These are phyloP conservation scores for Suillus sp. DNA, from an alignment of 768 basidiomycete genomes.

Conservation along the genomic window DNA sequence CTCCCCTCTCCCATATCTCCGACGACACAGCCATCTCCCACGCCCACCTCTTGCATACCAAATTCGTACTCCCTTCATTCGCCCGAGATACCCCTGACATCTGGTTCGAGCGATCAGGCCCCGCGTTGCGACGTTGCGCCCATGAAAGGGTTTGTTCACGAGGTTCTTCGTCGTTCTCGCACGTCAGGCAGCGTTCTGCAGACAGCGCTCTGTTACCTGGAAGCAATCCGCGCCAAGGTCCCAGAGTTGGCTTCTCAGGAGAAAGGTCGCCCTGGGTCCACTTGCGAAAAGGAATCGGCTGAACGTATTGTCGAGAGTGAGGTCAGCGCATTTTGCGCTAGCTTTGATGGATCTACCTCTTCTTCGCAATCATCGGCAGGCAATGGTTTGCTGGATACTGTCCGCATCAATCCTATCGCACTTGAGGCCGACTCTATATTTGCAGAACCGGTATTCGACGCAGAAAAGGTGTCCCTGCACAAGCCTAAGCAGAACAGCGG, in stretches of 20 bases:
- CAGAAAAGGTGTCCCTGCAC: slow-evolving; percentile 14
- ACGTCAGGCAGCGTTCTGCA: slow-evolving; percentile 85
- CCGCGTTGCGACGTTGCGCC: slow-evolving; percentile 48
- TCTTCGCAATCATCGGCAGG: slow-evolving; percentile 14
- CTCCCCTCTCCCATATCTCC: slow-evolving; percentile 59
- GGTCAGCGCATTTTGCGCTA: slow-evolving; percentile 42
- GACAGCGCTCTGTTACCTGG: slow-evolving; percentile 85
- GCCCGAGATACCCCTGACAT: slow-evolving; percentile 19
- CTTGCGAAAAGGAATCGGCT: slow-evolving; percentile 43
- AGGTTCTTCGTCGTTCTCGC: slow-evolving; percentile 83
- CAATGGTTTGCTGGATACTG: slow-evolving; percentile 43
- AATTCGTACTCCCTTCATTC: slow-evolving; percentile 29
- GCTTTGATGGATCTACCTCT: slow-evolving; percentile 25
- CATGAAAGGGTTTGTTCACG: slow-evolving; percentile 80
- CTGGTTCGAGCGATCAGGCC: slow-evolving; percentile 16
- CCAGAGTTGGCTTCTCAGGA: slow-evolving; percentile 62
- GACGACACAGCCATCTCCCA: slow-evolving; percentile 40
- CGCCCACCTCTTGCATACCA: slow-evolving; percentile 31
- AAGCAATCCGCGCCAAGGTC: slow-evolving; percentile 74
- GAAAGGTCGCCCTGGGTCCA: slow-evolving; percentile 43
- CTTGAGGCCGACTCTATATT: slow-evolving; percentile 20
- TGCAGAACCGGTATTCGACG: slow-evolving; percentile 20
- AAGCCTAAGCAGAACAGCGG: slow-evolving; percentile 19
- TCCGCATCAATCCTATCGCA: slow-evolving; percentile 41
- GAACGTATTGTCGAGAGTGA: slow-evolving; percentile 46